Conservation (phyloP, 2,329 filamentous ascomycete genomes). For the Ceratocystis huliohia region DNA sequence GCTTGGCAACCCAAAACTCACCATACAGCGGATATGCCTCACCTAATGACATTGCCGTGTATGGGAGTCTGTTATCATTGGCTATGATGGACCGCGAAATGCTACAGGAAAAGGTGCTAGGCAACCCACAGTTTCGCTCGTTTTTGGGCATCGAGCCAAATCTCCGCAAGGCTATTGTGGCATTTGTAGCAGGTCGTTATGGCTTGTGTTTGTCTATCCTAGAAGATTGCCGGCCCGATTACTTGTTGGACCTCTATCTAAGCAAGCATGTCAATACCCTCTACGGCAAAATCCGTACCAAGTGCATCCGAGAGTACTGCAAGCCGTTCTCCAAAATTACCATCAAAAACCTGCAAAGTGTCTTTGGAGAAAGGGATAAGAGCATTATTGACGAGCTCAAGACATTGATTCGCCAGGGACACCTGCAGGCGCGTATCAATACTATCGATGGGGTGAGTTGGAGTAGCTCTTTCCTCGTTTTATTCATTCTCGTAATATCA, state of each 20-base stretch:
- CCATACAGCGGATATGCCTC: slow-evolving; percentile 61
- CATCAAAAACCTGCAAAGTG: slow-evolving; percentile 60
- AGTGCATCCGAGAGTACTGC: slow-evolving; percentile 89
- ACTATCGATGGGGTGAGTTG: slow-evolving; percentile 56
- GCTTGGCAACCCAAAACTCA: slow-evolving; percentile 49
- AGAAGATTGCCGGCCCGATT: slow-evolving; percentile 70
- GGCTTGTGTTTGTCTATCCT: slow-evolving; percentile 71
- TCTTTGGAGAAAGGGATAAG: slow-evolving; percentile 54
- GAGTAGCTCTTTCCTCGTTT: too few relatives aligned
- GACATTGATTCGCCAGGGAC: slow-evolving; percentile 59
- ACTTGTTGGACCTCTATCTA: slow-evolving; percentile 79
- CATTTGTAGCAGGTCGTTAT: slow-evolving; percentile 86
- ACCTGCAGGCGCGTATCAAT: slow-evolving; percentile 70
- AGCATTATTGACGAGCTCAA: slow-evolving; percentile 64
- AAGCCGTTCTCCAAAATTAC: slow-evolving; percentile 81
- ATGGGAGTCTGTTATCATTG: slow-evolving; percentile 79
- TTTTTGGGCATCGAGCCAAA: slow-evolving; percentile 91
- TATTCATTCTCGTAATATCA: background rate
- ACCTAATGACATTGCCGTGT: slow-evolving; percentile 80
- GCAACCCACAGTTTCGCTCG: slow-evolving; percentile 66
- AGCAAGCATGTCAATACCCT: slow-evolving; percentile 58
- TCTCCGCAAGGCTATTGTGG: slow-evolving; percentile 75
- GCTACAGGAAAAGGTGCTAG: slow-evolving; percentile 63
- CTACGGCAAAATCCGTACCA: slow-evolving; percentile 65
- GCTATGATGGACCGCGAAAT: slow-evolving; percentile 75